These are phyloP conservation scores for Setomelanomma holmii DNA, from an alignment of 2,329 filamentous ascomycete species.

Conservation along the genomic window DNA sequence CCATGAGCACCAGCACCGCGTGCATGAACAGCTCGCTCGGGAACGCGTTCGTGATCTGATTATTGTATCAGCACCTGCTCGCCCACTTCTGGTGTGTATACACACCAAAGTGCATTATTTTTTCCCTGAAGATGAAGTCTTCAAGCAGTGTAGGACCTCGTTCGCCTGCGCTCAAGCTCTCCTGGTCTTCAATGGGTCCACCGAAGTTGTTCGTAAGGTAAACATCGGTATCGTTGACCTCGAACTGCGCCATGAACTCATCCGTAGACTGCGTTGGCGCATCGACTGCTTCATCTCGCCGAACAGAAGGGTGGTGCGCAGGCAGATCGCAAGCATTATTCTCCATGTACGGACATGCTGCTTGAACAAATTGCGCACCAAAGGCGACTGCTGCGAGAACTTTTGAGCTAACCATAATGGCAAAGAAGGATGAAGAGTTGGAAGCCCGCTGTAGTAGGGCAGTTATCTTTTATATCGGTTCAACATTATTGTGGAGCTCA, in stretches of 20 bases:
- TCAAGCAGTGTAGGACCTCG: conserved; percentile 73
- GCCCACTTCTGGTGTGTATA: too few relatives aligned
- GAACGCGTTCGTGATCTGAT: conserved; percentile 51
- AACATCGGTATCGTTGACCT: conserved; percentile 44
- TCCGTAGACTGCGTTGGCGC: conserved; percentile 28
- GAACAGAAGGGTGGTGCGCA: conserved; percentile 36
- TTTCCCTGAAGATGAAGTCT: conserved; percentile 76
- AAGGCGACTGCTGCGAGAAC: conserved; percentile 36
- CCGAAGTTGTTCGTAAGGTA: conserved; percentile 69
- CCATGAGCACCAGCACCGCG: conserved; percentile 73
- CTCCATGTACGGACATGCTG: conserved; percentile 48
- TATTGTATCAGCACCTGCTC: conserved; percentile 2
- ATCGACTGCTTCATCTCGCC: conserved; percentile 28
- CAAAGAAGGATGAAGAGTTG: neutral
- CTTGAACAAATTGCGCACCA: conserved; percentile 27
- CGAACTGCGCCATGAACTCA: conserved; percentile 46
- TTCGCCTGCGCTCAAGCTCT: conserved; percentile 70
- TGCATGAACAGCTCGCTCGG: conserved; percentile 68
- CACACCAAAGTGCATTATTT: conserved; percentile 47
- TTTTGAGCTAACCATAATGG: conserved; percentile 33
- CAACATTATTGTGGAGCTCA: conserved; percentile 1
- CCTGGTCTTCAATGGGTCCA: conserved; percentile 71
- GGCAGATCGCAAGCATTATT: conserved; percentile 36
- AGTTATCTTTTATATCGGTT: conserved; percentile 21
- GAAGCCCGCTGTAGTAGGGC: conserved; percentile 1